Base-by-base conservation (phyloP, 192 early-diverging fungal genomes). In the Umbelopsis vinacea region DNA sequence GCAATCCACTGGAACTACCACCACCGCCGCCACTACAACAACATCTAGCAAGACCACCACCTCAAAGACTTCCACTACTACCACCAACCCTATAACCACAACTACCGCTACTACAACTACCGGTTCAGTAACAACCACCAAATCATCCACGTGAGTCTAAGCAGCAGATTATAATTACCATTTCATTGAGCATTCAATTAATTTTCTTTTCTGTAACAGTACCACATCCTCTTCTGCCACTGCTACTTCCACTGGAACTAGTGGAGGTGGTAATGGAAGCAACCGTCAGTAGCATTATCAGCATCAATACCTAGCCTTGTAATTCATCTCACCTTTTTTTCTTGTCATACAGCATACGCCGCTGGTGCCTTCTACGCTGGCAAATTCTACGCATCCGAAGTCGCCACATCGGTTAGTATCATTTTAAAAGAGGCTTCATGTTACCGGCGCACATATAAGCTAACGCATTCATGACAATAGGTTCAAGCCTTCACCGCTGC, bases 341-440 rank as follows among this genome's bases (percentile, higher is more conserved):
- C 1, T n/a, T 50, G 7, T 50, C 9, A 21, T n/a, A n/a, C 15
- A 50, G 48, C 57, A 14, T 63, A 63, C 57, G 21, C 23, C 10
- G 17, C 9, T 1, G 57, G 17, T 38, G 29, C 26, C 15, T 63
- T 63, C 57, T 63, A 63, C 6, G 57, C 57, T 26, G 37, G 29
- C 37, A 29, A 29, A 3, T 63, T 21, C 37, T 63, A 63, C 17
- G 57, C 57, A 6, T 21, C 12, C n/a, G 57, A 63, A 17, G 37
- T 63, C 57, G 37, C 57, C 6, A 63, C 57, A 1, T 63, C 57
- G 57, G 57, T 63, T 29, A 63, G 57, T 63, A 19, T 63, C 11
- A 57, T 26, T 21, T 5, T 43, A 6, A n/a, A n/a, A 12, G 11
- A 4, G 5, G 40, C 11, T 43, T 3, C 2, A 43, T 43, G 0